A percentile compares a stretch with the other conserved stretches of the same genome.
Evolutionary conservation across 495 filamentous ascomycete species (phyloP).

Genomic region (Corynascus novoguineensis): DNA sequence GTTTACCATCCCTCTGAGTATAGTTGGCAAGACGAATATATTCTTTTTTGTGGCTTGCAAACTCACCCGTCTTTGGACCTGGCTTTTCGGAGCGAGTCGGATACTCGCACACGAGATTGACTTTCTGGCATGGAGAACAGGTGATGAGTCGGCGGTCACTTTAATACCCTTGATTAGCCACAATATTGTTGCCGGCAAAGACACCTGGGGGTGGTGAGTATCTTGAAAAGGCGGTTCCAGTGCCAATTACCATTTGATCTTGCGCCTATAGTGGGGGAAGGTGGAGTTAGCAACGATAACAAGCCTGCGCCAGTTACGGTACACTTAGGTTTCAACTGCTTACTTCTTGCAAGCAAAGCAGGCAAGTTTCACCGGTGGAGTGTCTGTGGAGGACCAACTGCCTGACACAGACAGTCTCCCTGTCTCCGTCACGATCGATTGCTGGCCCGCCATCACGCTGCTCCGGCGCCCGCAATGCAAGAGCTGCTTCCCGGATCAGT

Average conservation of each 20-base stretch:
- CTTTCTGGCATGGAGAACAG: neutral
- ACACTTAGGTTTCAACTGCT: neutral
- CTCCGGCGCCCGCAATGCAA: too few relatives aligned
- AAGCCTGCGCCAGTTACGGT: neutral
- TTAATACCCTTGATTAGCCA: neutral
- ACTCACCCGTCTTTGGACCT: neutral
- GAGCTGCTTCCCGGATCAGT: too few relatives aligned
- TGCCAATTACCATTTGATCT: neutral
- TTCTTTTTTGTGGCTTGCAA: neutral
- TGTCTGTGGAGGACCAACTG: too few relatives aligned
- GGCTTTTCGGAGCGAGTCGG: neutral
- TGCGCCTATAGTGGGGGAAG: neutral
- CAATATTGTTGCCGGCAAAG: too few relatives aligned
- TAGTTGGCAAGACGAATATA: too few relatives aligned
- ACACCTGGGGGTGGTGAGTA: neutral
- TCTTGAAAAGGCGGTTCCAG: neutral
- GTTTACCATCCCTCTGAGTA: neutral
- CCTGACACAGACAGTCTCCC: too few relatives aligned
- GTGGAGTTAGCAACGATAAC: neutral
- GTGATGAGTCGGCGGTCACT: neutral
- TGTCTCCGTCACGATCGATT: too few relatives aligned
- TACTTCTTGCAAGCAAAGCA: slow-evolving; percentile 1
- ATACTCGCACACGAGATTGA: neutral
- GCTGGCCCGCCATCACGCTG: too few relatives aligned
- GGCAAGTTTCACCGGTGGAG: neutral